phyloP scores from a whole-genome alignment of 2,329 filamentous ascomycete genomes.

The Hypoxylon sp. region DNA sequence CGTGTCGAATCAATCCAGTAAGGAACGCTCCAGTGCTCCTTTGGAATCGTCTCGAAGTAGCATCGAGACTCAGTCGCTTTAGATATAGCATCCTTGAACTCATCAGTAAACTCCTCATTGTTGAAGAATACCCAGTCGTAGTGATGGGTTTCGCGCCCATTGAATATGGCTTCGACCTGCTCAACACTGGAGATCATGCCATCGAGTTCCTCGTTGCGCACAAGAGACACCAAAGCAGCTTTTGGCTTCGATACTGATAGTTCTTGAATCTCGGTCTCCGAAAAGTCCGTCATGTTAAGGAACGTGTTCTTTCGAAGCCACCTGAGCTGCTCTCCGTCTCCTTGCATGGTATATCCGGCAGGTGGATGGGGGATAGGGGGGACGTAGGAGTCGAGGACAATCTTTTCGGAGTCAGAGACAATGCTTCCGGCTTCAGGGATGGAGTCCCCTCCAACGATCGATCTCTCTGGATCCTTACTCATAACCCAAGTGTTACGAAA shows the following conservation, averaged over 20 bases:
- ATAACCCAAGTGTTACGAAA: conserved; percentile 38
- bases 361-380: conserved; percentile 39
- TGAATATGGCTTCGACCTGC: conserved; percentile 81
- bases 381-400: conserved; percentile 41
- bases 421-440: too few relatives aligned
- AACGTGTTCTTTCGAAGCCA: conserved; percentile 45
- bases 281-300: conserved; percentile 29
- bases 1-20: conserved; percentile 74
- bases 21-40: conserved; percentile 79
- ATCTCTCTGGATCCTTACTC: conserved; percentile 28
- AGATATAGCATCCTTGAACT: conserved; percentile 75
- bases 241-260: conserved; percentile 45
- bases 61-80: conserved; percentile 76
- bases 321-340: conserved; percentile 26
- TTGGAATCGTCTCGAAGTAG: conserved; percentile 75
- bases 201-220: conserved; percentile 74
- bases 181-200: conserved; percentile 74
- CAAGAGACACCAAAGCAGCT: conserved; percentile 68
- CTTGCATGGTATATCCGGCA: conserved; percentile 7
- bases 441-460: conserved; percentile 10
- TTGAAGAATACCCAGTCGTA: conserved; percentile 94
- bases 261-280: conserved; percentile 26
- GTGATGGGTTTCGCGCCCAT: conserved; percentile 73
- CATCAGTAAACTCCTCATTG: conserved; percentile 77
- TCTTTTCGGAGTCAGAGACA: too few relatives aligned